These are phyloP conservation scores for Pseudevernia furfuracea DNA, from an alignment of 495 filamentous ascomycete genomes.

Conservation along the genomic window DNA sequence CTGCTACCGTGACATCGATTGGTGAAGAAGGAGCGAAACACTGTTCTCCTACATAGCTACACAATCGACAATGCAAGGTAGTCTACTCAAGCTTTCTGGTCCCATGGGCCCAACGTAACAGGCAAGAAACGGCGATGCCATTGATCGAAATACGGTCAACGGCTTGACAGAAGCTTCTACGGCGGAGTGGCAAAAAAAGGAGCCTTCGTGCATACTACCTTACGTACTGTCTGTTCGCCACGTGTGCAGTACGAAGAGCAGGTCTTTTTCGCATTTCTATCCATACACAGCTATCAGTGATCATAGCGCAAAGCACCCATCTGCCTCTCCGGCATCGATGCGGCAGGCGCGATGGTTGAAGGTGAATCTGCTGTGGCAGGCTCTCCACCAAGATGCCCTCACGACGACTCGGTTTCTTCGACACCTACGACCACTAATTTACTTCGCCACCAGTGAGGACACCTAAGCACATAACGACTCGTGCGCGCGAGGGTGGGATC, in stretches of 20 bases:
- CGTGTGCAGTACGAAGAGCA: not conserved
- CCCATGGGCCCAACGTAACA: not conserved
- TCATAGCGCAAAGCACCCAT: not conserved
- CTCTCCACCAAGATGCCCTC: too few species aligned
- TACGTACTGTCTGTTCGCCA: not conserved
- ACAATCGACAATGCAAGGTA: not conserved
- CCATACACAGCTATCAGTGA: not conserved
- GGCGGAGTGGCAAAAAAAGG: not conserved
- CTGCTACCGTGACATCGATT: not conserved
- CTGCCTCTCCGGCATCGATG: not conserved
- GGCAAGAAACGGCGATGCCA: not conserved
- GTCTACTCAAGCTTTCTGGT: not conserved
- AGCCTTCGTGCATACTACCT: not conserved
- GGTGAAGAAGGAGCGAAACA: not conserved
- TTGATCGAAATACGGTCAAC: not conserved
- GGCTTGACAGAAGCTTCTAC: not conserved
- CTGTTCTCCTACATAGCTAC: not conserved
- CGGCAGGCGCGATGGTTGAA: not conserved
- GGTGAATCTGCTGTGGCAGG: too few species aligned
- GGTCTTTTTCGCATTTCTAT: not conserved
- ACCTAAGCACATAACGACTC: too few species aligned
- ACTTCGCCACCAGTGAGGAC: too few species aligned
- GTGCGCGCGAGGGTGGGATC: too few species aligned
- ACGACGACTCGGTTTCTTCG: too few species aligned
- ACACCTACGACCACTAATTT: too few species aligned